Evolutionary conservation across 371 early-diverging fungal genomes (phyloP).

Genomic region (Mycotypha africana): DNA sequence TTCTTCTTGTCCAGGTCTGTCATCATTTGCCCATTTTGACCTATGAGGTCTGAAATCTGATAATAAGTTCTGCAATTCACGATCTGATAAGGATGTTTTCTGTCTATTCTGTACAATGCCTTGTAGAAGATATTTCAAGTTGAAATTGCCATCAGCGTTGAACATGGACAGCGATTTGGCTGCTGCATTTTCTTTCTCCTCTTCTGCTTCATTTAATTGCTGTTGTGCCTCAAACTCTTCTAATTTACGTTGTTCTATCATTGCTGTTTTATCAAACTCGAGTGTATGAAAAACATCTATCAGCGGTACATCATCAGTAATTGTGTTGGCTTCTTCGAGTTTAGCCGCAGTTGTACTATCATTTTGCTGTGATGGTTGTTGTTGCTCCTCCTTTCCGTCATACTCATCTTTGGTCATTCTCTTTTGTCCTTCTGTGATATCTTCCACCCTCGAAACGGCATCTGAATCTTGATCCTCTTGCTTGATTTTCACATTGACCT

Average conservation of each 20-base stretch:
- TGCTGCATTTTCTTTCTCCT: slow-evolving; percentile 38
- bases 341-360: too few relatives aligned
- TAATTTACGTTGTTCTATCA: slow-evolving; percentile 59
- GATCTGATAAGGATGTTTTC: slow-evolving; percentile 59
- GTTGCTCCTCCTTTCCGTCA: too few relatives aligned
- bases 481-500: slow-evolving; percentile 4
- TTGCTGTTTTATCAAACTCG: slow-evolving; percentile 69
- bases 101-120: slow-evolving; percentile 71
- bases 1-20: slow-evolving; percentile 87
- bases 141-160: slow-evolving; percentile 47
- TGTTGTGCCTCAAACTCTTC: slow-evolving; percentile 55
- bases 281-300: slow-evolving; percentile 73
- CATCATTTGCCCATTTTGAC: slow-evolving; percentile 90
- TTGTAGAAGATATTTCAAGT: slow-evolving; percentile 73
- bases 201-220: slow-evolving; percentile 42
- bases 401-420: too few relatives aligned
- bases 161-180: slow-evolving; percentile 38
- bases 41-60: slow-evolving; percentile 81
- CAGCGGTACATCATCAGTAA: slow-evolving; percentile 38
- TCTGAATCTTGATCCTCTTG: too few relatives aligned
- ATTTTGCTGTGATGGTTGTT: background rate
- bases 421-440: too few relatives aligned
- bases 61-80: slow-evolving; percentile 72
- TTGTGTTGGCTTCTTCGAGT: slow-evolving; percentile 2
- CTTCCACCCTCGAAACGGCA: too few relatives aligned